Base-by-base conservation (phyloP, 371 early-diverging fungal species). In the Zychaea mexicana region DNA sequence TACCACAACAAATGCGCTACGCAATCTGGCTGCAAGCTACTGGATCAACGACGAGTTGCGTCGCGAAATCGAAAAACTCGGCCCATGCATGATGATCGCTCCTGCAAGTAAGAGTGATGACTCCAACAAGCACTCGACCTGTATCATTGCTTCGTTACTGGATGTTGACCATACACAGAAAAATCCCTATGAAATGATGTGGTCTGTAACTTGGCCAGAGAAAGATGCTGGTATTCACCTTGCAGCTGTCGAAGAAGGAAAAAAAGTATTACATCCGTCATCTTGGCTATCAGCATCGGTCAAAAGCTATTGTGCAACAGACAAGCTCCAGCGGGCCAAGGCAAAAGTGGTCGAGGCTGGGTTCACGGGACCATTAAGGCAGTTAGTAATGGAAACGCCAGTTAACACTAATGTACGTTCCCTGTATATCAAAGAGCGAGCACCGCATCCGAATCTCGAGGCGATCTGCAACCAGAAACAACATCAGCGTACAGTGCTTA, bases 371-470 rank as follows among this genome's bases (percentile, higher is more conserved):
- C n/a, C n/a, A n/a, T n/a, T n/a, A n/a, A n/a, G n/a, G n/a, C n/a
- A n/a, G n/a, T n/a, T n/a, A n/a, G n/a, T n/a, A n/a, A n/a, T n/a
- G n/a, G n/a, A n/a, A n/a, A n/a, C n/a, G n/a, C n/a, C n/a, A n/a
- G n/a, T n/a, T n/a, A n/a, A n/a, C n/a, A n/a, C n/a, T n/a, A n/a
- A n/a, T n/a, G n/a, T n/a, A n/a, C n/a, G n/a, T n/a, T n/a, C n/a
- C n/a, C 32, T 57, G 53, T 28, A 26, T 28, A 19, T n/a, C n/a
- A 9, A 61, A 19, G 71, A 71, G 49, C 57, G 71, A 32, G 2
- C 62, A 24, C 70, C 19, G 2, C 31, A 10, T 8, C n/a, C n/a
- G n/a, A n/a, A n/a, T n/a, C n/a, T n/a, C n/a, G n/a, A n/a, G n/a
- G n/a, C n/a, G n/a, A n/a, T n/a, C n/a, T n/a, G n/a, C n/a, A n/a